Base-by-base conservation (phyloP, 176 grass and related monocot genomes). In the Musa acuminata region DNA sequence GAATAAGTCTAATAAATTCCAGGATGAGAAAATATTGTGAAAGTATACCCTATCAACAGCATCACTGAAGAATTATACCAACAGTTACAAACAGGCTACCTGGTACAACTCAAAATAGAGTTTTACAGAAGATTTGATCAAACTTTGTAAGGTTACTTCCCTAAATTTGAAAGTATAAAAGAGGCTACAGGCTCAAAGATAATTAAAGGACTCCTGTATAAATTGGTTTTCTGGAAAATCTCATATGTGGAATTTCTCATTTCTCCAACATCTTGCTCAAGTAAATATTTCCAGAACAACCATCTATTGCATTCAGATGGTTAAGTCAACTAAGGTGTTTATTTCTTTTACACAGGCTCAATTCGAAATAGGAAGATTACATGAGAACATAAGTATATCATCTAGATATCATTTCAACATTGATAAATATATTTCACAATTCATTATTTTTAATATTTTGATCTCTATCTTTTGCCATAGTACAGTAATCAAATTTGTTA, bases 1-100 rank as follows among this genome's bases (percentile, higher is more conserved):
- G 29, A 29, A 76, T 10, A 43, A 77, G 60, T 79, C 0, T 52
- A 81, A 74, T 71, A 1, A 84, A 71, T 77, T 66, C 54, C 13
- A 48, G 83, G 8, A 72, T 63, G 83, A 67, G 35, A 75, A 76
- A 7, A 21, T 67, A 16, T 2, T 65, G 35, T 6, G 4, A 6
- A 43, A 43, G 35, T 6, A 43, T 43, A 43, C 35, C 35, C 3
- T 43, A 43, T 43, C 35, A 43, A 43, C 4, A 62, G 19, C 13
- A 60, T 10, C 67, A 70, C 9, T 50, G 8, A 50, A 70, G 16
- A 17, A 70, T 65, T 51, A 43, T 25, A 8, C 11, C 14, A 19
- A 22, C 0, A 19, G 7, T 35, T 35, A 48, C 25, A 35, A 25
- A 3, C 7, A 35, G 13, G 11, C 27, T 29, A 35, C 24, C 25